Evolutionary conservation across 345 rosid species (phyloP).

Genomic region (Salix caprea): DNA sequence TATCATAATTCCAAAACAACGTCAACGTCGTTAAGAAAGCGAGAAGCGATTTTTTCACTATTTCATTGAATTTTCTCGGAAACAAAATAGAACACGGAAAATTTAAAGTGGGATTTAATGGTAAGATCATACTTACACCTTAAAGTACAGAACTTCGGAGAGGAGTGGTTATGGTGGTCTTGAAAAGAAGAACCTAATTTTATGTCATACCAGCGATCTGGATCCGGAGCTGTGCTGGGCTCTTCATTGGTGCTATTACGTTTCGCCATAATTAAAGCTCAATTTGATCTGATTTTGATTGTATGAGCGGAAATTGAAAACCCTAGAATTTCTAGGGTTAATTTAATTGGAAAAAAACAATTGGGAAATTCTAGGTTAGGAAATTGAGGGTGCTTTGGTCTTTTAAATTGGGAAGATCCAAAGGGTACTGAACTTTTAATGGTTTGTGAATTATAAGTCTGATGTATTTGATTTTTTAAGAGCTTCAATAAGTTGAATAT

Average conservation of each 20-base stretch:
- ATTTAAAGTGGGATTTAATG: not conserved
- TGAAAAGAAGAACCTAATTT: slow-evolving; percentile 18
- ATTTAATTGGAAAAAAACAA: not conserved
- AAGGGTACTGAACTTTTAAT: too few relatives aligned
- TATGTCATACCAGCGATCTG: slow-evolving; percentile 24
- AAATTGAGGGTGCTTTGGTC: slow-evolving; percentile 4
- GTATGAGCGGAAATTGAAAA: not conserved
- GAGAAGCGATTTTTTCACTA: too few relatives aligned
- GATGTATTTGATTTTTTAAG: too few relatives aligned
- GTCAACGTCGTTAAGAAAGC: too few relatives aligned
- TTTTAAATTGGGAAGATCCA: too few relatives aligned
- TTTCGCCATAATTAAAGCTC: slow-evolving; percentile 7
- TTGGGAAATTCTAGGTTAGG: not conserved
- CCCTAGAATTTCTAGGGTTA: slow-evolving; percentile 12
- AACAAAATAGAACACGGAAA: not conserved
- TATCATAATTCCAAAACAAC: too few relatives aligned
- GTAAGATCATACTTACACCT: slow-evolving; percentile 10
- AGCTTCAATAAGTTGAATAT: too few relatives aligned
- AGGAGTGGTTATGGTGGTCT: slow-evolving; percentile 1
- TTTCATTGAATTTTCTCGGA: not conserved
- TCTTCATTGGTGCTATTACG: slow-evolving; percentile 7
- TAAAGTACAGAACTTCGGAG: slow-evolving; percentile 18
- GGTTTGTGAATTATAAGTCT: too few relatives aligned
- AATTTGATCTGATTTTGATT: not conserved
- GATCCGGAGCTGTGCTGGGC: slow-evolving; percentile 13